Percentiles rank a stretch among this genome's conserved stretches.
These are phyloP conservation scores for Fusarium armeniacum DNA, from an alignment of 2,329 filamentous ascomycete genomes.

Conservation along the genomic window DNA sequence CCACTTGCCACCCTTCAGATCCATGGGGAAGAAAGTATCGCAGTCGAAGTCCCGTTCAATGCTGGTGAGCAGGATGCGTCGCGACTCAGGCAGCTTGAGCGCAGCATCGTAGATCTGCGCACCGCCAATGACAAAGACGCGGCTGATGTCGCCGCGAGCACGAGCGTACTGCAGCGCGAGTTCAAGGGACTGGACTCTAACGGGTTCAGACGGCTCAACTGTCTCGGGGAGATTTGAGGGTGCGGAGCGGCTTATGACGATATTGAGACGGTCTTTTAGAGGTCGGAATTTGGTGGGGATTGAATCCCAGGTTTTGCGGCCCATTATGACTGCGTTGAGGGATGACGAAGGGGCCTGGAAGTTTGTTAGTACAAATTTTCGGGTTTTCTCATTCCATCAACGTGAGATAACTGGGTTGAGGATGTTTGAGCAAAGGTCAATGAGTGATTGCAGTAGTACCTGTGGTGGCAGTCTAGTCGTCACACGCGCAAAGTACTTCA, in stretches of 20 bases:
- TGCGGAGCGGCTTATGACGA: constrained; percentile 78
- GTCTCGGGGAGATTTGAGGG: constrained; percentile 27
- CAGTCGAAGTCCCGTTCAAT: constrained; percentile 79
- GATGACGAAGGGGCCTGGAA: constrained; percentile 52
- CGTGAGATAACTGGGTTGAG: neutral
- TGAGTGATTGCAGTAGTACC: constrained; percentile 48
- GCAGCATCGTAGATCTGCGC: constrained; percentile 85
- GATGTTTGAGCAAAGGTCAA: neutral
- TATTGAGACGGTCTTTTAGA: constrained; percentile 82
- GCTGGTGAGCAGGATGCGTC: constrained; percentile 77
- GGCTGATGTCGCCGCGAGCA: constrained; percentile 61
- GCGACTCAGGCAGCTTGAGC: constrained; percentile 69
- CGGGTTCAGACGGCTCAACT: constrained; percentile 55
- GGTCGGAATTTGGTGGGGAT: constrained; percentile 86
- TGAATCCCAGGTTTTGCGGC: constrained; percentile 95
- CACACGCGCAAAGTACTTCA: constrained; percentile 94
- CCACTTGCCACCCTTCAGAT: constrained; percentile 69
- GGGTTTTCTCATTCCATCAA: neutral
- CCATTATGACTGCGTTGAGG: constrained; percentile 91
- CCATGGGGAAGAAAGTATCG: constrained; percentile 80
- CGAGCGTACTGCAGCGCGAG: constrained; percentile 66
- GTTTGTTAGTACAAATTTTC: neutral
- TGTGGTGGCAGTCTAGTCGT: constrained; percentile 75
- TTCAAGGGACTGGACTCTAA: constrained; percentile 72
- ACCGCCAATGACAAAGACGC: constrained; percentile 90